Evolutionary conservation across 768 basidiomycete species (phyloP).

Genomic region (Tricholoma sp.): DNA sequence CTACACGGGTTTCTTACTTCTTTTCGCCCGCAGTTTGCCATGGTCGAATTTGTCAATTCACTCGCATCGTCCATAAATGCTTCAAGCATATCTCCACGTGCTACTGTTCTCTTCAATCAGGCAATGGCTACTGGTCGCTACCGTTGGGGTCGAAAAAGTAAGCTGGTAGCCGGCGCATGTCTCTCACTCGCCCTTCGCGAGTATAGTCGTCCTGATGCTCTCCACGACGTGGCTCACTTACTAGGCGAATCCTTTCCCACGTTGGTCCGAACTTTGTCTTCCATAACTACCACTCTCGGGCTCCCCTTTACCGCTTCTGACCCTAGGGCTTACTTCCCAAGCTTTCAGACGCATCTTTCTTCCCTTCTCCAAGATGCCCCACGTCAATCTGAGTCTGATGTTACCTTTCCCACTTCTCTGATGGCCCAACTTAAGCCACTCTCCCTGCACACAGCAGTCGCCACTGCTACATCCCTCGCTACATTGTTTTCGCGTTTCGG

Average conservation of each 20-base stretch:
- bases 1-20: slow-evolving; percentile 10
- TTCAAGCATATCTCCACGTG: slow-evolving; percentile 60
- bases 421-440: slow-evolving; percentile 34
- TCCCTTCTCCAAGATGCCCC: slow-evolving; percentile 22
- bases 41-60: slow-evolving; percentile 57
- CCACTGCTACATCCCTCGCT: slow-evolving; percentile 43
- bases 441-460: slow-evolving; percentile 36
- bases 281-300: slow-evolving; percentile 47
- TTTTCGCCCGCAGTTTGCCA: slow-evolving; percentile 44
- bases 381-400: slow-evolving; percentile 12
- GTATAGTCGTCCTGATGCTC: slow-evolving; percentile 58
- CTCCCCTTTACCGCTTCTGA: slow-evolving; percentile 51
- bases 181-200: slow-evolving; percentile 71
- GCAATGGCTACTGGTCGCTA: slow-evolving; percentile 53
- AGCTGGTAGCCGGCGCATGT: slow-evolving; percentile 62
- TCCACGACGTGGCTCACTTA: slow-evolving; percentile 65
- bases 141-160: slow-evolving; percentile 75
- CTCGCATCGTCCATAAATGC: slow-evolving; percentile 55
- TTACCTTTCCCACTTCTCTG: slow-evolving; percentile 27
- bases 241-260: slow-evolving; percentile 47
- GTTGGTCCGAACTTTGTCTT: slow-evolving; percentile 52
- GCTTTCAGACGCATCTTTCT: slow-evolving; percentile 49
- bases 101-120: slow-evolving; percentile 63
- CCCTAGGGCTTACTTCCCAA: slow-evolving; percentile 54
- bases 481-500: slow-evolving; percentile 34